phyloP scores from a whole-genome alignment of 2,329 filamentous ascomycete genomes.

The Harringtonia aguacate region DNA sequence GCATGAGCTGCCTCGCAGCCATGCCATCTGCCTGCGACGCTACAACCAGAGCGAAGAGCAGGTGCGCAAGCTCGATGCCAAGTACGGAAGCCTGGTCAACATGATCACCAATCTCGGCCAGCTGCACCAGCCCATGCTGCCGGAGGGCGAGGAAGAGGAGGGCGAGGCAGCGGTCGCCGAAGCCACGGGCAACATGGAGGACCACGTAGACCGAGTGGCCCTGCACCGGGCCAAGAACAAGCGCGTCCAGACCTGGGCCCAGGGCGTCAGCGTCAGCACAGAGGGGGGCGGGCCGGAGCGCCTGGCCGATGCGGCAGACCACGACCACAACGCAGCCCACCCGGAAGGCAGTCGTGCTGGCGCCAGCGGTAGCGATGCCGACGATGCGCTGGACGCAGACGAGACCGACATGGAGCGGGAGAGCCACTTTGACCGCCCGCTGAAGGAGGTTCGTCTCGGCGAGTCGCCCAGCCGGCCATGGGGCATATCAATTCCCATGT shows the following conservation, averaged over 20 bases:
- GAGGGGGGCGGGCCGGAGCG: slow-evolving; percentile 14
- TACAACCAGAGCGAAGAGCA: slow-evolving; percentile 82
- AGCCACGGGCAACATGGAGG: slow-evolving; percentile 6
- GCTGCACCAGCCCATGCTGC: slow-evolving; percentile 81
- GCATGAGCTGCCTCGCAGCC: slow-evolving; percentile 85
- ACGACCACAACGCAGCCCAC: slow-evolving; percentile 14
- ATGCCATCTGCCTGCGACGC: slow-evolving; percentile 81
- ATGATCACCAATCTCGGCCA: slow-evolving; percentile 89
- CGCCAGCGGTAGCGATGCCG: not conserved
- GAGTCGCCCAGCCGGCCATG: slow-evolving; percentile 89
- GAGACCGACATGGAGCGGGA: slow-evolving; percentile 37
- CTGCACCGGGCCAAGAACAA: slow-evolving; percentile 48
- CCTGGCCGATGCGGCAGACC: not conserved
- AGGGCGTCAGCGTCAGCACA: slow-evolving; percentile 53
- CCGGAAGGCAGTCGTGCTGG: not conserved
- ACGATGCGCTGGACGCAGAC: slow-evolving; percentile 21
- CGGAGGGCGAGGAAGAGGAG: slow-evolving; percentile 45
- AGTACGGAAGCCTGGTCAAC: slow-evolving; percentile 82
- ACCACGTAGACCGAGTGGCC: slow-evolving; percentile 9
- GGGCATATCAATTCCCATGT: slow-evolving; percentile 70
- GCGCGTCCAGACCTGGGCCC: slow-evolving; percentile 78
- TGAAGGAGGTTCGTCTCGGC: slow-evolving; percentile 85
- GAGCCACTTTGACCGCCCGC: slow-evolving; percentile 68
- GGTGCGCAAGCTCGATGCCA: slow-evolving; percentile 80
- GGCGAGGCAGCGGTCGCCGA: slow-evolving; percentile 28